Conservation (phyloP, 2,329 filamentous ascomycete species). For the Beauveria asiatica region DNA sequence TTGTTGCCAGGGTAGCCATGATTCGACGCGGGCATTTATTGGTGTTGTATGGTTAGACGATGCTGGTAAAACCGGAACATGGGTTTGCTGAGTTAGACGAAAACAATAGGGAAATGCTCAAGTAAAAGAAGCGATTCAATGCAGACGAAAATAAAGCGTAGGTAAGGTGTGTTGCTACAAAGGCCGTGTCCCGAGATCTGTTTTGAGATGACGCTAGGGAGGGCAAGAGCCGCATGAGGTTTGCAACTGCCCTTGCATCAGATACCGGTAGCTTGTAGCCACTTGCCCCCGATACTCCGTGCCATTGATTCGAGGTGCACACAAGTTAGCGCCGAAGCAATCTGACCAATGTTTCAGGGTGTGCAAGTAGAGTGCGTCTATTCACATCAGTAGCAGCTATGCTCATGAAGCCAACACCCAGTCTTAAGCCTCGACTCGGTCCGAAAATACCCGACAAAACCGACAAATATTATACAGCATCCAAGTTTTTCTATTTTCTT, state of each 20-base stretch:
- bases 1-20: background rate
- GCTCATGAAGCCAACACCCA: background rate
- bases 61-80: background rate
- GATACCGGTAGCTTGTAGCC: background rate
- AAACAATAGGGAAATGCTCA: background rate
- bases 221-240: background rate
- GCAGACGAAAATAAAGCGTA: background rate
- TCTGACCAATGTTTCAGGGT: background rate
- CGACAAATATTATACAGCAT: slow-evolving; percentile 7
- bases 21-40: background rate
- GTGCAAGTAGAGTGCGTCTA: slow-evolving; percentile 1
- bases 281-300: background rate
- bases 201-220: slow-evolving; percentile 3
- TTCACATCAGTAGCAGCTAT: background rate
- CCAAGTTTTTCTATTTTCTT: background rate
- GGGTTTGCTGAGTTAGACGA: background rate
- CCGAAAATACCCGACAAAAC: background rate
- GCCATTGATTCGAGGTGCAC: background rate
- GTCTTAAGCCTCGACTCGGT: background rate
- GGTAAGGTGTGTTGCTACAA: background rate
- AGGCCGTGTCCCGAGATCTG: background rate
- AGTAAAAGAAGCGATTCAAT: background rate
- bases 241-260: slow-evolving; percentile 2
- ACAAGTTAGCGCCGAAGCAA: background rate
- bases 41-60: background rate